Evolutionary conservation across 306 rosid genomes (phyloP), one percentile per base, ranked within the genome.

Genomic region (Fragaria nilgerrensis): DNA sequence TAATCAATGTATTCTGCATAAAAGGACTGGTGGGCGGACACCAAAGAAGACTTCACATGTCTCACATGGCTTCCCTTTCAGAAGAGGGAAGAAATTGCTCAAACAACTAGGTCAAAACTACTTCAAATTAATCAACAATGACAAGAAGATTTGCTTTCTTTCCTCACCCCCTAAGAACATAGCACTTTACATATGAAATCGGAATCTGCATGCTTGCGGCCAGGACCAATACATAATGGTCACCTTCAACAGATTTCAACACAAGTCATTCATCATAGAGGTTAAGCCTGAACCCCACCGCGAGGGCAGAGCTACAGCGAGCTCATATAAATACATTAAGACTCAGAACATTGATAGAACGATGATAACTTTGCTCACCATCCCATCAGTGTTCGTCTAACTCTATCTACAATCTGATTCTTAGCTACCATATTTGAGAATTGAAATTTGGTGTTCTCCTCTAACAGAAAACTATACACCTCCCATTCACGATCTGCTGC

Each of bases 401-500:
- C 97, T 84, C 78, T 85, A 88, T 90, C 89, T 43, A 87, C 93
- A 88, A 88, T 88, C 85, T 83, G 90, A 84, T 84, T 84, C 84
- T 90, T 87, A 75, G 85, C 88, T 45, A 61, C 81, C 68, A 70
- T 65, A 61, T 68, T 71, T 9, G 88, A 75, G 68, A 85, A 65
- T 39, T 81, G 91, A 80, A 82, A 86, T 56, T 75, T 84, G 69
- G 86, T 64, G 64, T 84, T 87, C 87, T 90, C 97, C 88, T 90
- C 97, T 88, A 92, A 79, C 52, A 90, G 89, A 84, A 90, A 90
- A 53, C 87, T 88, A 87, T 90, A 92, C 49, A 92, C 89, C 76
- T 92, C 97, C 97, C 96, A 92, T 86, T 90, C 90, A n/a, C 87
- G 96, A 74, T 82, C 93, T 36, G 87, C 80, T 49, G 90, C 85